Base-by-base conservation (phyloP, 345 rosid genomes). In the Acer negundo region DNA sequence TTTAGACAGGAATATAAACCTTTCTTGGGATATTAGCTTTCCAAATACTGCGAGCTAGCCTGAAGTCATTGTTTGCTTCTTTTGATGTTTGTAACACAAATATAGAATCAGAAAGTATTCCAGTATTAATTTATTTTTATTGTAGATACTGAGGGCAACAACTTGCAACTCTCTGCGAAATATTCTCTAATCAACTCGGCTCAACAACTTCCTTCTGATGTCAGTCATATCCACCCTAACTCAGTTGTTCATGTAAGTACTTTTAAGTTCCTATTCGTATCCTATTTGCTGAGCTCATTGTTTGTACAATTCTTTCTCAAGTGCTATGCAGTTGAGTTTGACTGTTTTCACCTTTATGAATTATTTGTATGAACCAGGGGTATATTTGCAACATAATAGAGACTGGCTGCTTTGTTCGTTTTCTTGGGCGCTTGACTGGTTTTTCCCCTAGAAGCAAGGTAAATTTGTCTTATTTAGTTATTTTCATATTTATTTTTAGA, bases 401-500 rank as follows among this genome's bases (percentile, higher is more conserved):
- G 77, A 88, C 83, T 61, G 99, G 99, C 65, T 96, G 99, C 87
- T 96, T 96, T 86, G 91, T 96, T 69, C 97, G 99, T 47, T 94
- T 90, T 92, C 97, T 94, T 86, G 99, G 98, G 69, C 94, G 87
- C 75, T 82, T 96, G 85, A 96, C 99, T 72, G 99, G 97, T 69
- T 96, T 96, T 78, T 90, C 88, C 51, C 98, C 98, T 4, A 83
- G 90, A 90, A 88, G 93, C 86, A 96, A 92, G 93, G 98, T 94
- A 82, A 78, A 9, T 62, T 42, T 24, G 24, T 62, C 69, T 67
- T 58, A 51, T 49, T 61, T 47, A n/a, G 62, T 69, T 67, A 26
- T 69, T 59, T 3, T 53, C 7, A 2, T 49, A 4, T 53, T 44
- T 59, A 59, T 24, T 66, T 66, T 16, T 49, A 56, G 40, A 19